These are phyloP conservation scores for Themeda triandra DNA, from an alignment of 176 grass and related monocot genomes.

Conservation along the genomic window DNA sequence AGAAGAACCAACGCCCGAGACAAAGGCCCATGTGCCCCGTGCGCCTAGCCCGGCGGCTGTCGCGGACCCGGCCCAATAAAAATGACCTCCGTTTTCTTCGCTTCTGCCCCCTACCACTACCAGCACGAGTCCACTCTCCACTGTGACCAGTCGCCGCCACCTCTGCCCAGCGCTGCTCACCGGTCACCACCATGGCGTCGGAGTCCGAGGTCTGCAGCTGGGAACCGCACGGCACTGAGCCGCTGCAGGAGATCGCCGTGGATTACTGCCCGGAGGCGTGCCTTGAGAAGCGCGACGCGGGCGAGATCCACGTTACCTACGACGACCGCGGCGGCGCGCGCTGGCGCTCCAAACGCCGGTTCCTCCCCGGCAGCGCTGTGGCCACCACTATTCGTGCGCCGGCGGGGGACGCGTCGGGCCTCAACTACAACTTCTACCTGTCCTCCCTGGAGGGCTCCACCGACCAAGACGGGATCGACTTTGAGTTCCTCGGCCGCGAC, in stretches of 20 bases:
- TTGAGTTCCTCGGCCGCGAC: slow-evolving; percentile 71
- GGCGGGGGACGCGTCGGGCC: slow-evolving; percentile 37
- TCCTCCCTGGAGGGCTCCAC: slow-evolving; percentile 57
- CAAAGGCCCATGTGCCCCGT: not conserved
- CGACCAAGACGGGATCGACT: slow-evolving; percentile 75
- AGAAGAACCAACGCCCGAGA: not conserved
- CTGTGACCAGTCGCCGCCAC: not conserved
- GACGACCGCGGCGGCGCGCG: slow-evolving; percentile 59
- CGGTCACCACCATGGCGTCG: not conserved
- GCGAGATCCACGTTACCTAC: slow-evolving; percentile 71
- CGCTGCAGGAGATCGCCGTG: not conserved
- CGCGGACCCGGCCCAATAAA: not conserved
- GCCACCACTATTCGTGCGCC: slow-evolving; percentile 38
- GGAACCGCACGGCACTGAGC: slow-evolving; percentile 3
- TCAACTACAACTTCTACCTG: slow-evolving; percentile 85
- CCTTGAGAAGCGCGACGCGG: slow-evolving; percentile 4
- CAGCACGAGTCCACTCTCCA: not conserved
- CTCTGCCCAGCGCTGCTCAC: not conserved
- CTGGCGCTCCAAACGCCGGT: slow-evolving; percentile 46
- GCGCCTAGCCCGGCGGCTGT: not conserved
- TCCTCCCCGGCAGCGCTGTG: slow-evolving; percentile 44
- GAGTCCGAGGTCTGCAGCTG: not conserved
- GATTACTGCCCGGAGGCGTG: slow-evolving; percentile 58
- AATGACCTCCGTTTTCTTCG: not conserved
- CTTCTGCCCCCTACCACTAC: not conserved